Conservation (phyloP, 805 yeast species). For the Saturnispora mendoncae region DNA sequence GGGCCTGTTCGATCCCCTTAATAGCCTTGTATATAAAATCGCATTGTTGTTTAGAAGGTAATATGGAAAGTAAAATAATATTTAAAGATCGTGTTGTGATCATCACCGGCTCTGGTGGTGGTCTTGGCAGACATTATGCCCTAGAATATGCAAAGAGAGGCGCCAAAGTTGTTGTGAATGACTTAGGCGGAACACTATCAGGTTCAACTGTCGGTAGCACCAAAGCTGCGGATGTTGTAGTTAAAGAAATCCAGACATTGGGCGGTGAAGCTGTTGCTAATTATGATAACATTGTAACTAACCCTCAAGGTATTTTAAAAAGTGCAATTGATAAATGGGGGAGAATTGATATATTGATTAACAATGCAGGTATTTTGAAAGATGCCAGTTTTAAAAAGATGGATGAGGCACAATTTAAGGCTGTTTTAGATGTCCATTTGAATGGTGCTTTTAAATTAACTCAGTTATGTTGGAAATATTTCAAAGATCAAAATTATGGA, state of each 20-base stretch:
- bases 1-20: not conserved
- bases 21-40: not conserved
- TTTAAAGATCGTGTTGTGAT: slow-evolving; percentile 51
- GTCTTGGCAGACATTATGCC: slow-evolving; percentile 84
- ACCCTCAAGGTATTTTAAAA: slow-evolving; percentile 76
- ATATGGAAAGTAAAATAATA: not conserved
- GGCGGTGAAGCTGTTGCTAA: slow-evolving; percentile 92
- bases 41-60: not conserved
- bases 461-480: slow-evolving; percentile 85
- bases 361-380: slow-evolving; percentile 92
- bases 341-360: slow-evolving; percentile 77
- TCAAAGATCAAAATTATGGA: slow-evolving; percentile 79
- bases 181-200: slow-evolving; percentile 73
- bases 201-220: slow-evolving; percentile 63
- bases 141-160: slow-evolving; percentile 82
- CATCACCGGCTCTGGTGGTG: slow-evolving; percentile 97
- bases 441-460: slow-evolving; percentile 83
- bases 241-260: slow-evolving; percentile 61
- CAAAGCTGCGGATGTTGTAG: slow-evolving; percentile 79
- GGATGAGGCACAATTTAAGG: slow-evolving; percentile 68
- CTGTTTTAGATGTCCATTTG: slow-evolving; percentile 80
- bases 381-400: slow-evolving; percentile 83
- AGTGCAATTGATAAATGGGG: slow-evolving; percentile 85
- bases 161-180: slow-evolving; percentile 92
- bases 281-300: slow-evolving; percentile 77